Evolutionary conservation across 176 grass and related monocot species (phyloP).

Genomic region (Rhynchospora pubera): DNA sequence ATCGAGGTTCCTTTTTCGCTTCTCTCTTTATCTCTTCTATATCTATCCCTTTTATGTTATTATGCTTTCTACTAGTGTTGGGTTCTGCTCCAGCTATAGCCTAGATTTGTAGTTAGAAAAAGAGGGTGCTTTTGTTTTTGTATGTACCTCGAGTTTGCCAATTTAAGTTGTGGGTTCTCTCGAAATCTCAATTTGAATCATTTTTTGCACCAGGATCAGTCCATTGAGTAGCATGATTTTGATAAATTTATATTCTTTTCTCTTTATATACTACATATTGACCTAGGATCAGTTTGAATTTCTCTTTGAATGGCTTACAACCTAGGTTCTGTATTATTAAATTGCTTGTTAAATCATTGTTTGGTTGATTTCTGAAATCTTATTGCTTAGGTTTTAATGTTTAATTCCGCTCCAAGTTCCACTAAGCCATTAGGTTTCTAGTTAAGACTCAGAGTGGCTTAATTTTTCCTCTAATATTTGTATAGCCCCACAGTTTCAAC

Average conservation of each 20-base stretch:
- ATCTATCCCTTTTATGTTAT: too few species aligned
- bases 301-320: neutral
- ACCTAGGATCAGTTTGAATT: neutral
- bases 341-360: neutral
- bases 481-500: neutral
- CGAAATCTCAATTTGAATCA: neutral
- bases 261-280: neutral
- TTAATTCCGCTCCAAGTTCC: neutral
- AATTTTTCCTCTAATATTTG: neutral
- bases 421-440: neutral
- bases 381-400: neutral
- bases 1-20: constrained; percentile 43
- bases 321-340: neutral
- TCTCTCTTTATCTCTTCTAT: neutral
- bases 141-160: neutral
- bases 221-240: neutral
- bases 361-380: too few species aligned
- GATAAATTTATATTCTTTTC: too few species aligned
- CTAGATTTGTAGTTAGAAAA: neutral
- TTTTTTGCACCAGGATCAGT: neutral
- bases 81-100: neutral
- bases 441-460: neutral
- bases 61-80: too few species aligned
- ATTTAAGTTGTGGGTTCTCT: neutral
- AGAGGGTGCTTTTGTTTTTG: too few species aligned